Percentiles rank a stretch among this genome's conserved stretches.
phyloP scores from a whole-genome alignment of 306 rosid species.

The Purshia tridentata region DNA sequence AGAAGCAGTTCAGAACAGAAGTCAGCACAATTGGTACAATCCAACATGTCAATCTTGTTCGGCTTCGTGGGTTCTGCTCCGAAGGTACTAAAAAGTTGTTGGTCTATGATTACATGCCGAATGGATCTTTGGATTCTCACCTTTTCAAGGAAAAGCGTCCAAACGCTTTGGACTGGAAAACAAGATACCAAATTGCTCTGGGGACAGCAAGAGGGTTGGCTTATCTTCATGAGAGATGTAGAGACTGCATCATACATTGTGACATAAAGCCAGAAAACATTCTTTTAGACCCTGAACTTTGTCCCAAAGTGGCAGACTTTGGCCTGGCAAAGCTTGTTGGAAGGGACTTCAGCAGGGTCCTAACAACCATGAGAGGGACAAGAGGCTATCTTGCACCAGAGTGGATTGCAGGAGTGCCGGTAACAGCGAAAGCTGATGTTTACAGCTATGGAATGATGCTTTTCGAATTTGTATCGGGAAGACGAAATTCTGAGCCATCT shows the following conservation, averaged over 20 bases:
- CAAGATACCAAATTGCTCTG: constrained; percentile 73
- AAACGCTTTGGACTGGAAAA: constrained; percentile 57
- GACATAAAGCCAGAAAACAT: constrained; percentile 94
- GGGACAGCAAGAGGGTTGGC: constrained; percentile 83
- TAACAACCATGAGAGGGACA: constrained; percentile 94
- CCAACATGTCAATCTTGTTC: constrained; percentile 82
- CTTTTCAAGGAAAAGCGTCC: constrained; percentile 43
- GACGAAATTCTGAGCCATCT: constrained; percentile 67
- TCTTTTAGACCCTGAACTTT: constrained; percentile 63
- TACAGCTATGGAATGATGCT: constrained; percentile 96
- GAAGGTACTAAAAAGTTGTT: constrained; percentile 61
- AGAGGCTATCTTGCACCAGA: constrained; percentile 90
- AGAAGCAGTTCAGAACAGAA: constrained; percentile 85
- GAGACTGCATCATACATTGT: constrained; percentile 89
- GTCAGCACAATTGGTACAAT: constrained; percentile 84
- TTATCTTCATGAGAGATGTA: constrained; percentile 83
- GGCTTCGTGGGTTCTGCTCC: constrained; percentile 89
- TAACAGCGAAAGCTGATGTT: constrained; percentile 86
- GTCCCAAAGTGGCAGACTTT: constrained; percentile 85
- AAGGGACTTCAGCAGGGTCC: constrained; percentile 79
- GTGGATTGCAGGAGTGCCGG: constrained; percentile 84
- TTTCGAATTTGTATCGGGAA: constrained; percentile 72
- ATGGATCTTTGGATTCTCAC: constrained; percentile 60
- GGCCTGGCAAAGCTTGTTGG: constrained; percentile 92
- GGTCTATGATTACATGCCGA: constrained; percentile 84